Evolutionary conservation across 2,329 filamentous ascomycete species (phyloP).

Genomic region (Talaromyces piceae): DNA sequence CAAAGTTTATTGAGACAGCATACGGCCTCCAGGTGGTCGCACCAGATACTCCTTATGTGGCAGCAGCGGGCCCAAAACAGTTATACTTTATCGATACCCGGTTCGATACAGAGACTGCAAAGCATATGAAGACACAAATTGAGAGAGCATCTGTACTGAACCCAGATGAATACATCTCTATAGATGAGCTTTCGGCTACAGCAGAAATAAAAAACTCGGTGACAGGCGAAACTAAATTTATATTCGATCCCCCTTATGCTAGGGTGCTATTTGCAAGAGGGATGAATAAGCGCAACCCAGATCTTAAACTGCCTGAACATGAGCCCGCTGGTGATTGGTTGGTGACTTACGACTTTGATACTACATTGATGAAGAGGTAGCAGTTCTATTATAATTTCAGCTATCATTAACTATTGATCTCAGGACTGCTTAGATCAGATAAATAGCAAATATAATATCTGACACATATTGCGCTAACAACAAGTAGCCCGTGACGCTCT

Average conservation of each 20-base stretch:
- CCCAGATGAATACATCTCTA: slow-evolving; percentile 9
- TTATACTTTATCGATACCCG: slow-evolving; percentile 13
- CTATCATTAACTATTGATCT: background rate
- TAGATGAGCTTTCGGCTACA: slow-evolving; percentile 11
- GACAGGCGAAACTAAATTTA: slow-evolving; percentile 13
- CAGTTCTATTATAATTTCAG: background rate
- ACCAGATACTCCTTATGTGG: slow-evolving; percentile 13
- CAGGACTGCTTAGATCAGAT: background rate
- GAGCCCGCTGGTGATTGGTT: slow-evolving; percentile 4
- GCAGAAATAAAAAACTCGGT: slow-evolving; percentile 8
- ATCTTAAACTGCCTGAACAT: slow-evolving; percentile 11
- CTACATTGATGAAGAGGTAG: background rate
- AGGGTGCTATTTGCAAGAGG: slow-evolving; percentile 11
- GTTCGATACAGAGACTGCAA: slow-evolving; percentile 8
- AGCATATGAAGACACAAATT: slow-evolving; percentile 11
- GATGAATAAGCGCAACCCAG: slow-evolving; percentile 11
- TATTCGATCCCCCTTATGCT: slow-evolving; percentile 11
- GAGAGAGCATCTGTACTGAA: slow-evolving; percentile 5
- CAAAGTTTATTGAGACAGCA: slow-evolving; percentile 7
- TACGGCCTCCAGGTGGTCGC: slow-evolving; percentile 11
- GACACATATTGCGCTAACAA: too few relatives aligned
- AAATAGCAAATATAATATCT: background rate
- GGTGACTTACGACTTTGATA: background rate
- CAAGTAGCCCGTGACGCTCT: too few relatives aligned
- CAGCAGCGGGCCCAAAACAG: slow-evolving; percentile 4